phyloP scores from a whole-genome alignment of 176 grass and related monocot species.

The Musa beccarii region DNA sequence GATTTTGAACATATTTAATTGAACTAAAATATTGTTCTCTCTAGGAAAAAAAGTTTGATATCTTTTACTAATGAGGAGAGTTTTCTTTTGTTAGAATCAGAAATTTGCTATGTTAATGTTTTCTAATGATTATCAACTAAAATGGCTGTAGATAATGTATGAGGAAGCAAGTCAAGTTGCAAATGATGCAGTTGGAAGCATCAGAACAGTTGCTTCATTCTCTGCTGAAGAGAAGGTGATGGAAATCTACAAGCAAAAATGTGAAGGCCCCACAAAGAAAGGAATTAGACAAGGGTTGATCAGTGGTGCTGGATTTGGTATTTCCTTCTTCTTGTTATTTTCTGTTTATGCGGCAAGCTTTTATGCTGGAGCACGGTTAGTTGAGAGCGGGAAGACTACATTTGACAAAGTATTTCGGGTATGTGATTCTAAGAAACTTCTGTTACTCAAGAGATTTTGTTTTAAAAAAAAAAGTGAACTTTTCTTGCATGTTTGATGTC shows the following conservation, averaged over 20 bases:
- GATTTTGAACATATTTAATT: too few species aligned
- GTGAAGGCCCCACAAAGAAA: conserved; percentile 58
- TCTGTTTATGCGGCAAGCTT: conserved; percentile 90
- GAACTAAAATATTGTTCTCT: too few species aligned
- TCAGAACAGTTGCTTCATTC: conserved; percentile 83
- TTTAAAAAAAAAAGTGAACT: too few species aligned
- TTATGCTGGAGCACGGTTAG: conserved; percentile 88
- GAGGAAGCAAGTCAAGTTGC: conserved; percentile 92
- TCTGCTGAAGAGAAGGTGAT: conserved; percentile 86
- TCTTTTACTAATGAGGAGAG: neutral
- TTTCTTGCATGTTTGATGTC: too few species aligned
- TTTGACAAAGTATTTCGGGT: conserved; percentile 94
- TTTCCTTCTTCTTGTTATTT: conserved; percentile 91
- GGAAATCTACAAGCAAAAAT: conserved; percentile 81
- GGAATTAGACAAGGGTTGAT: conserved; percentile 81
- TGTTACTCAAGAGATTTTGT: neutral
- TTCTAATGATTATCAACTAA: neutral
- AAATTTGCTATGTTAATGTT: neutral
- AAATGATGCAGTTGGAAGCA: conserved; percentile 83
- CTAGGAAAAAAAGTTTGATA: neutral
- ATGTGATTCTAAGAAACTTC: conserved; percentile 11
- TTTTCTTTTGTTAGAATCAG: neutral
- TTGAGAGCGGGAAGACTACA: conserved; percentile 63
- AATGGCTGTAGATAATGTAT: conserved; percentile 68
- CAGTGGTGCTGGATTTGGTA: conserved; percentile 75